Evolutionary conservation across 2,329 filamentous ascomycete species (phyloP).

Genomic region (Thelonectria blattea): DNA sequence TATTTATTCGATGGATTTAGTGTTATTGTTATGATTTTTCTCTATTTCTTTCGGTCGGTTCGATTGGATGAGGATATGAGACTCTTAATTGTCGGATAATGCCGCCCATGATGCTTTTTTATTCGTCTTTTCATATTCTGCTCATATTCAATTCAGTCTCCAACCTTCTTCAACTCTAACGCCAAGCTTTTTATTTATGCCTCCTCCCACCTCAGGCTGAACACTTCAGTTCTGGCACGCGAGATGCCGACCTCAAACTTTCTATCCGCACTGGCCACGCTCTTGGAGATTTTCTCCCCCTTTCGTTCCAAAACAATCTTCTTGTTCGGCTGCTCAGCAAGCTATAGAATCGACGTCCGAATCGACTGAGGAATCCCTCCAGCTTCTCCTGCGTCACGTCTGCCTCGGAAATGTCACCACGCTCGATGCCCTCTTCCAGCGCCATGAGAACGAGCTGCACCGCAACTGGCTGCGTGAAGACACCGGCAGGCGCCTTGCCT

Average conservation of each 20-base stretch:
- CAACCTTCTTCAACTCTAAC: no score
- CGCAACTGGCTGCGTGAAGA: slow-evolving; percentile 79
- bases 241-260: slow-evolving; percentile 9
- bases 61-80: no score
- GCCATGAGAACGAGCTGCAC: slow-evolving; percentile 67
- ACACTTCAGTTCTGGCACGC: slow-evolving; percentile 2
- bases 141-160: background rate
- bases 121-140: background rate
- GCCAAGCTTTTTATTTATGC: background rate
- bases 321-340: slow-evolving; percentile 4
- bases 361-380: slow-evolving; percentile 59
- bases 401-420: slow-evolving; percentile 56
- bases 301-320: slow-evolving; percentile 11
- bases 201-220: slow-evolving; percentile 2
- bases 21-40: no score
- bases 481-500: slow-evolving; percentile 70
- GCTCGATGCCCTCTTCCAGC: slow-evolving; percentile 65
- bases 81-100: background rate
- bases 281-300: slow-evolving; percentile 9
- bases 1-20: no score
- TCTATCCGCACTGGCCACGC: slow-evolving; percentile 1
- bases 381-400: slow-evolving; percentile 63
- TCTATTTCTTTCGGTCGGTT: no score
- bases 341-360: slow-evolving; percentile 58
- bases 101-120: no score